Base-by-base conservation (phyloP, 2,329 filamentous ascomycete species). In the Ophiostoma pallidulum region DNA sequence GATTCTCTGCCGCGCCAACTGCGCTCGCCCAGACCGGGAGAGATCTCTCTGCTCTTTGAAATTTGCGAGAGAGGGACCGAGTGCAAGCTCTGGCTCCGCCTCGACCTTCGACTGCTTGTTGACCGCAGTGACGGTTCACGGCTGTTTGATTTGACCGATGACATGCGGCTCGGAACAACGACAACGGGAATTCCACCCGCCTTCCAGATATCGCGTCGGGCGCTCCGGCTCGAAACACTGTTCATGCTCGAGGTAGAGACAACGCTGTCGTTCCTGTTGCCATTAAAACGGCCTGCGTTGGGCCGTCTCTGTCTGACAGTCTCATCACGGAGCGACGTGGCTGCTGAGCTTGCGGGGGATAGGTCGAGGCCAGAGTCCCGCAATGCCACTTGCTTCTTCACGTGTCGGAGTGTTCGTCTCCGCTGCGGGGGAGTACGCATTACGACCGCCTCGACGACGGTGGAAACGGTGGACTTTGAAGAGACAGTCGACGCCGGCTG, bases 151-250 rank as follows among this genome's bases (percentile, higher is more conserved):
- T 71, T 73, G 10, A 69, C 62, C 4, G 77, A 80, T 7, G 77
- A 75, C 14, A 62, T 66, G 14, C 79, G 74, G 47, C 76, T 73
- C 7, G 79, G 79, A 43, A 83, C 73, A 18, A 83, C 68, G 7
- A 81, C 70, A 8, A 83, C 78, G 2, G 79, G 79, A 9, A 83
- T 78, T 3, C 68, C 77, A 8, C 78, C 79, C 45, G 63, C 74
- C 53, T 74, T 80, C 66, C 73, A 71, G 3, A 82, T 64, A 28
- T 80, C 75, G 14, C 73, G 71, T n/a, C 79, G 67, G 4, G 75
- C 75, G 55, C 69, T 77, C 8, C 66, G 66, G 53, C 74, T 80
- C 1, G 72, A 69, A 4, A 72, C 63, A 6, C 75, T 77, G 51
- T 66, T 74, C 20, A 60, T 54, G 0, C 75, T 75, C 4, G 62